phyloP scores from a whole-genome alignment of 2,329 filamentous ascomycete genomes.

The Calonectria crousiana region DNA sequence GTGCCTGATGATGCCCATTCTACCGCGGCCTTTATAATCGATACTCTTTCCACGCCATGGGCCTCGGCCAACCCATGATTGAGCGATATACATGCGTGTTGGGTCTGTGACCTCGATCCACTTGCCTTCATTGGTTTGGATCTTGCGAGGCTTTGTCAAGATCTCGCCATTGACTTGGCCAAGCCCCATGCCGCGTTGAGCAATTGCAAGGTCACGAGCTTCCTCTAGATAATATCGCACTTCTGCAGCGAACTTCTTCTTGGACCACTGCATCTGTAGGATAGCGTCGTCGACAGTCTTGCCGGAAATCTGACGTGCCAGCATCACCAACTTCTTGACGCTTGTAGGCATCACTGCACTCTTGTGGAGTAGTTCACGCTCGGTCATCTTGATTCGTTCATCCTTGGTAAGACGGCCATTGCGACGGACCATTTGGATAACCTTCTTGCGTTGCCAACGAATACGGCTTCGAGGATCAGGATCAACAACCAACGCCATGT shows the following conservation, averaged over 20 bases:
- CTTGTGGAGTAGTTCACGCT: slow-evolving; percentile 68
- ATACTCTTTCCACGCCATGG: slow-evolving; percentile 67
- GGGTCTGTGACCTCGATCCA: slow-evolving; percentile 78
- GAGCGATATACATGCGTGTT: slow-evolving; percentile 87
- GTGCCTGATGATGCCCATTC: slow-evolving; percentile 74
- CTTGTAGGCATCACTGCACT: slow-evolving; percentile 84
- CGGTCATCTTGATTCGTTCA: slow-evolving; percentile 75
- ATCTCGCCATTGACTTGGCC: slow-evolving; percentile 56
- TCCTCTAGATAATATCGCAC: slow-evolving; percentile 83
- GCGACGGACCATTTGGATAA: slow-evolving; percentile 79
- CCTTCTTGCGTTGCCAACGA: slow-evolving; percentile 86
- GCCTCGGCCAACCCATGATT: slow-evolving; percentile 92
- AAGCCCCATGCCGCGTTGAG: slow-evolving; percentile 87
- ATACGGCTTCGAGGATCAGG: slow-evolving; percentile 79
- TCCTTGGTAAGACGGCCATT: slow-evolving; percentile 66
- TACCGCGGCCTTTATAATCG: slow-evolving; percentile 82
- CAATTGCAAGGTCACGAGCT: slow-evolving; percentile 85
- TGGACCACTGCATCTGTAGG: slow-evolving; percentile 93
- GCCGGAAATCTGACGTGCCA: slow-evolving; percentile 89
- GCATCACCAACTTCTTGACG: slow-evolving; percentile 89
- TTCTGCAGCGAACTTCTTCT: slow-evolving; percentile 90
- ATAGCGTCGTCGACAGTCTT: slow-evolving; percentile 96
- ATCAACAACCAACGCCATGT: slow-evolving; percentile 75
- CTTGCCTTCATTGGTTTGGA: slow-evolving; percentile 81
- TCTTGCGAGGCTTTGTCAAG: slow-evolving; percentile 59